phyloP scores from a whole-genome alignment of 2,329 filamentous ascomycete species.

The Podosphaera xanthii region DNA sequence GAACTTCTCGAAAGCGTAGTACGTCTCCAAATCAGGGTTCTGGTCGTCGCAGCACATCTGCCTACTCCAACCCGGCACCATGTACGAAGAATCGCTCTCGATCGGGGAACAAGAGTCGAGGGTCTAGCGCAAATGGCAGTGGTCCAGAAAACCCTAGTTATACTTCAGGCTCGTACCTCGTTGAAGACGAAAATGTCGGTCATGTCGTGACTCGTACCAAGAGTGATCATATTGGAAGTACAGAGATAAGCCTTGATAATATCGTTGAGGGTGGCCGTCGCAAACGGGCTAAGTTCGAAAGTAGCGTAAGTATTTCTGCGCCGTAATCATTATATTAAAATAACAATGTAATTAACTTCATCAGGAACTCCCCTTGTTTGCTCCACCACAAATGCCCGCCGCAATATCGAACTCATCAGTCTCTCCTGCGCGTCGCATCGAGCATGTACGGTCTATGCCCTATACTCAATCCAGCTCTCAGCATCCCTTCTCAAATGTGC shows the following conservation, averaged over 20 bases:
- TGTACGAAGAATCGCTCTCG: conserved; percentile 46
- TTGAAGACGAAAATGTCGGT: conserved; percentile 59
- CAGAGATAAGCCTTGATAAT: conserved; percentile 93
- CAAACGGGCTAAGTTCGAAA: conserved; percentile 87
- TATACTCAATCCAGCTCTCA: conserved; percentile 57
- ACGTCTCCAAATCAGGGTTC: conserved; percentile 46
- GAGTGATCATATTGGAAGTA: conserved; percentile 70
- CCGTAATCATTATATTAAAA: neutral
- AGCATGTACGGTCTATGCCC: conserved; percentile 46
- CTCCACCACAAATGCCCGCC: conserved; percentile 78
- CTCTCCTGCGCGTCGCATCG: conserved; percentile 65
- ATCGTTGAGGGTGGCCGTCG: conserved; percentile 92
- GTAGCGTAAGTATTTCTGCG: conserved; percentile 53
- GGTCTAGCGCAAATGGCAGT: conserved; percentile 25
- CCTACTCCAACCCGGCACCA: conserved; percentile 25
- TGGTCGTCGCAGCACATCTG: conserved; percentile 57
- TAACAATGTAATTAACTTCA: conserved; percentile 6
- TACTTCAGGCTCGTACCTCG: conserved; percentile 55
- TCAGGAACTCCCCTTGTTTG: conserved; percentile 88
- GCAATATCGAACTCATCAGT: conserved; percentile 94
- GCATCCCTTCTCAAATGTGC: conserved; percentile 57
- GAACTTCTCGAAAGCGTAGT: conserved; percentile 54
- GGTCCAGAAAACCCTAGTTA: conserved; percentile 42
- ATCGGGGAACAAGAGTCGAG: conserved; percentile 42
- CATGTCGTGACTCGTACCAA: conserved; percentile 58